Conservation (phyloP, 441 rosid genomes). For the Metrosideros polymorpha region DNA sequence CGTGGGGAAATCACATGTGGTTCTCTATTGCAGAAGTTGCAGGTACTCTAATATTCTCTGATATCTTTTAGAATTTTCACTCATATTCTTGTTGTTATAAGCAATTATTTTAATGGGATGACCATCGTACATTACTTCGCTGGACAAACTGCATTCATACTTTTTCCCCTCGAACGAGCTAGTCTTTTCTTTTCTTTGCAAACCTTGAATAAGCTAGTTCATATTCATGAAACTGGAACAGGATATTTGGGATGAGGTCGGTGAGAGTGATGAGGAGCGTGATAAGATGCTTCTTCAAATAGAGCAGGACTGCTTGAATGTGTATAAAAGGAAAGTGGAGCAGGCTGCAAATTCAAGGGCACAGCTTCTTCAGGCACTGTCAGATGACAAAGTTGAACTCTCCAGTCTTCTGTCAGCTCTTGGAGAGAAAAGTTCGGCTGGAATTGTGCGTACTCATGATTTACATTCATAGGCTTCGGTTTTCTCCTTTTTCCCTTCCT, state of each 20-base stretch:
- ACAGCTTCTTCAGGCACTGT: slow-evolving; percentile 73
- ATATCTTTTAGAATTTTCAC: background rate
- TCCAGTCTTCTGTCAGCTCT: slow-evolving; percentile 71
- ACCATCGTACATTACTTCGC: background rate
- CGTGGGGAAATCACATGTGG: slow-evolving; percentile 87
- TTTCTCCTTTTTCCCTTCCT: background rate
- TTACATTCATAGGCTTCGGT: background rate
- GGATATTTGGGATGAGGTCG: slow-evolving; percentile 99
- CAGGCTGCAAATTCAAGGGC: slow-evolving; percentile 84
- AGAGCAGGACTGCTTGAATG: slow-evolving; percentile 92
- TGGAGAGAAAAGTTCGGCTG: slow-evolving; percentile 63
- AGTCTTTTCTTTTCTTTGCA: background rate
- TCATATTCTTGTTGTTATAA: background rate
- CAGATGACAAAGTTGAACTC: slow-evolving; percentile 86
- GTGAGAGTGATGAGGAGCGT: slow-evolving; percentile 82
- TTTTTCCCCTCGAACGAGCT: background rate
- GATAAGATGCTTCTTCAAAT: slow-evolving; percentile 89
- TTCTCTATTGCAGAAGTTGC: slow-evolving; percentile 76
- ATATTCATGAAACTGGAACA: slow-evolving; percentile 3
- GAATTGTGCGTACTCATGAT: slow-evolving; percentile 42
- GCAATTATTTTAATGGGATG: background rate
- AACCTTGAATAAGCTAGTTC: background rate
- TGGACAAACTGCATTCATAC: background rate
- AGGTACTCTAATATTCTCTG: slow-evolving; percentile 35
- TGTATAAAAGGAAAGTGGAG: slow-evolving; percentile 93